Conservation (phyloP, 148 eudicot species). For the Rhododendron vialii region DNA sequence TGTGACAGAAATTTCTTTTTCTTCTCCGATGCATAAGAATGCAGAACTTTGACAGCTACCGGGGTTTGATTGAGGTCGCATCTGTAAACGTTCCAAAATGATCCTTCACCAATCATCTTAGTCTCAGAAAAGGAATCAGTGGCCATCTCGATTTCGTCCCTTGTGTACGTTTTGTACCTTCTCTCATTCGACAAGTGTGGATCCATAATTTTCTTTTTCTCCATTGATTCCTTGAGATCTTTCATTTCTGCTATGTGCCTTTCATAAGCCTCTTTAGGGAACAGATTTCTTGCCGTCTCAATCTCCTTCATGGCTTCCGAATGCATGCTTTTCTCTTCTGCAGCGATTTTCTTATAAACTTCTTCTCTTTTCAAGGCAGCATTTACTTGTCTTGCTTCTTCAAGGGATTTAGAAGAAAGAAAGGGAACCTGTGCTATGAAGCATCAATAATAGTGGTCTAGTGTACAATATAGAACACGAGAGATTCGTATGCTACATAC, state of each 20-base stretch:
- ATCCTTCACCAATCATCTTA: constrained; percentile 72
- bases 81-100: constrained; percentile 71
- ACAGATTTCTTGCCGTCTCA: constrained; percentile 47
- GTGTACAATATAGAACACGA: neutral
- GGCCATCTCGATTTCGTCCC: constrained; percentile 52
- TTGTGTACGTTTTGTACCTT: constrained; percentile 54
- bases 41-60: constrained; percentile 80
- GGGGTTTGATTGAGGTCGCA: constrained; percentile 68
- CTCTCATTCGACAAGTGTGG: constrained; percentile 46
- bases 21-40: constrained; percentile 53
- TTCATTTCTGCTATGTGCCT: constrained; percentile 65
- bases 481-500: neutral
- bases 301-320: constrained; percentile 55
- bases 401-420: constrained; percentile 55
- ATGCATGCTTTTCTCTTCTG: constrained; percentile 53
- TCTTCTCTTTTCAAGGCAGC: constrained; percentile 69
- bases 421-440: constrained; percentile 43
- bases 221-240: constrained; percentile 46
- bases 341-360: constrained; percentile 52
- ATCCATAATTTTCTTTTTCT: constrained; percentile 50
- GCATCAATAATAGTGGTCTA: neutral
- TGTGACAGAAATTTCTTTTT: constrained; percentile 70
- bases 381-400: constrained; percentile 57
- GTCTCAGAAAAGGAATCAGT: constrained; percentile 51
- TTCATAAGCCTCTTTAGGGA: constrained; percentile 55